Percentiles rank a stretch among this genome's conserved stretches.
Conservation (phyloP, 352 stramenopile genomes). For the Globisporangium recalcitrans region DNA sequence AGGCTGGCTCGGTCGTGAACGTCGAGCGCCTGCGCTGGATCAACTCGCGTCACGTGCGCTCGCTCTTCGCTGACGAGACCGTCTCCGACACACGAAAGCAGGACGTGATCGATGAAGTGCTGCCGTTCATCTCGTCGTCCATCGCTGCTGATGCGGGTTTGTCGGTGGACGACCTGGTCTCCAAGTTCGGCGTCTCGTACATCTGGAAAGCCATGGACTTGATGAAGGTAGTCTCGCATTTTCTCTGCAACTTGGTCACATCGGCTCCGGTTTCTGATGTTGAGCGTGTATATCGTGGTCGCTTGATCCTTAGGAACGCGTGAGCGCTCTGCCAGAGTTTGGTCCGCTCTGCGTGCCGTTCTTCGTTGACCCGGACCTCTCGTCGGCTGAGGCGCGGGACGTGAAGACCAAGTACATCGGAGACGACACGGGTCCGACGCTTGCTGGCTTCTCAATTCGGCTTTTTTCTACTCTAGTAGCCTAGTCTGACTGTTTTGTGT, state of each 20-base stretch:
- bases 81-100: slow-evolving; percentile 35
- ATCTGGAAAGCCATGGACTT: slow-evolving; percentile 71
- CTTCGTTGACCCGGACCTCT: slow-evolving; percentile 55
- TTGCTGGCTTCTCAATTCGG: neutral
- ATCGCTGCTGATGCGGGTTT: slow-evolving; percentile 14
- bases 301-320: slow-evolving; percentile 80
- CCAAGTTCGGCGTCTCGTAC: slow-evolving; percentile 58
- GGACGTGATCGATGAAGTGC: slow-evolving; percentile 49
- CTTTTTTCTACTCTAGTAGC: too few relatives aligned
- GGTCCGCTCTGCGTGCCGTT: slow-evolving; percentile 71
- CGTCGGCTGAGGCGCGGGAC: slow-evolving; percentile 34
- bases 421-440: slow-evolving; percentile 32
- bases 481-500: neutral
- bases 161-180: slow-evolving; percentile 26
- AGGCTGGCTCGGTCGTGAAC: slow-evolving; percentile 86
- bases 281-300: too few relatives aligned
- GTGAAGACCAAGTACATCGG: slow-evolving; percentile 80
- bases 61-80: slow-evolving; percentile 56
- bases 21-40: slow-evolving; percentile 85
- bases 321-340: slow-evolving; percentile 76
- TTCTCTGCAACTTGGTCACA: too few relatives aligned
- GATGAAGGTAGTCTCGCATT: slow-evolving; percentile 56
- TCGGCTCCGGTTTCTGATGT: too few relatives aligned
- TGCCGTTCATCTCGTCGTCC: slow-evolving; percentile 54
- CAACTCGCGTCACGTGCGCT: slow-evolving; percentile 83